Percentiles rank a stretch among this genome's conserved stretches.
Evolutionary conservation across 805 yeast species (phyloP).

Genomic region (Millerozyma acaciae): DNA sequence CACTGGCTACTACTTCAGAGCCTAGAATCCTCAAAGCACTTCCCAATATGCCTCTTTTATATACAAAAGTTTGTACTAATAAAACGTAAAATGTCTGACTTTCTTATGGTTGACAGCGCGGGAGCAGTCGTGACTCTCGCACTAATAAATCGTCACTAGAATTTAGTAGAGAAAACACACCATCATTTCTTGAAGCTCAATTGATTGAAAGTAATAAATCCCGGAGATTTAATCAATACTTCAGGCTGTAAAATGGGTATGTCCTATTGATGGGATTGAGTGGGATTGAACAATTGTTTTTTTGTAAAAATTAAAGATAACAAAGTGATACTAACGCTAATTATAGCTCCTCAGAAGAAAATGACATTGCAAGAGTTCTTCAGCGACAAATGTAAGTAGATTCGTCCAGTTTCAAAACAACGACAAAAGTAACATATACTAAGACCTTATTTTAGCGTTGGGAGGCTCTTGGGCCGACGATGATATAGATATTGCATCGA

Average conservation of each 20-base stretch:
- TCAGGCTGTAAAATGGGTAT: slow-evolving; percentile 11
- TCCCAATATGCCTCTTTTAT: too few relatives aligned
- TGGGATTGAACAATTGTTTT: background rate
- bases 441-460: slow-evolving; percentile 25
- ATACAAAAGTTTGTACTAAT: too few relatives aligned
- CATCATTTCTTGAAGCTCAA: too few relatives aligned
- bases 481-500: slow-evolving; percentile 42
- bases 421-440: slow-evolving; percentile 9
- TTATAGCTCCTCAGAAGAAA: slow-evolving; percentile 39
- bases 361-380: slow-evolving; percentile 45
- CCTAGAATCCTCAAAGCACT: background rate
- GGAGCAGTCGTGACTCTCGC: too few relatives aligned
- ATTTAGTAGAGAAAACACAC: too few relatives aligned
- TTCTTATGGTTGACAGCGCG: too few relatives aligned
- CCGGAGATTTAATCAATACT: too few relatives aligned
- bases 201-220: too few relatives aligned
- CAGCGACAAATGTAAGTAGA: slow-evolving; percentile 42
- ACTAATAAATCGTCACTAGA: too few relatives aligned
- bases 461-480: slow-evolving; percentile 50
- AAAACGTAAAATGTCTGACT: too few relatives aligned
- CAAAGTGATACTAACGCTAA: slow-evolving; percentile 8
- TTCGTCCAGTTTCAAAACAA: background rate
- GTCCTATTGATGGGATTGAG: too few relatives aligned
- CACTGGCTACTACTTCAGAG: background rate
- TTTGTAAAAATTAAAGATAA: background rate